Base-by-base conservation (phyloP, 345 rosid species). In the Pseudoturritis turrita region DNA sequence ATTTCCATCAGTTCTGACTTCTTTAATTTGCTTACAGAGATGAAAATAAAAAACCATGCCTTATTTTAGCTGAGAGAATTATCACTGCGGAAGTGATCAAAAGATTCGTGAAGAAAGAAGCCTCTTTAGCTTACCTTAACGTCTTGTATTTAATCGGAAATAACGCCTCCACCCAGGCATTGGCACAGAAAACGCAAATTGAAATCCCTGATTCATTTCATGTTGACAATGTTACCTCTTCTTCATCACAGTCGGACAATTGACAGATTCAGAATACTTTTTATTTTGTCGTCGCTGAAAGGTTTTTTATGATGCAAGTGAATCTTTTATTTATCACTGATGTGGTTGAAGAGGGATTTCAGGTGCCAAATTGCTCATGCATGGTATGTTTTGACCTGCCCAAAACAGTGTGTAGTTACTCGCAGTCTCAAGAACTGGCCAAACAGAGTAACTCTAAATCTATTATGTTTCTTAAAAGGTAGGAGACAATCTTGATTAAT, bases 321-420 rank as follows among this genome's bases (percentile, higher is more conserved):
- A 88, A 88, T 79, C 86, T 90, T 31, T 66, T 90, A 64, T 93
- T 93, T 84, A 69, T 90, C 52, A 90, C 92, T 29, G 92, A 88
- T 60, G 89, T 86, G 67, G 71, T 85, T 52, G 96, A 89, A 82
- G 94, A 87, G 80, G 92, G 92, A 45, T 81, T 85, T 73, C 83
- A 87, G 73, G 84, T 87, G 45, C 90, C 94, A 19, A 78, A 84
- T 40, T 87, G 94, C 79, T 85, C 89, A 3, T 83, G 74, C 74
- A 86, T 85, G 56, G 75, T 90, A 70, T 84, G 88, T 22, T 90
- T 90, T 81, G 94, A 93, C 84, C 83, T 90, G 65, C 97, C 98
- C 19, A 85, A 88, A 85, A 81, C 97, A 37, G 92, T 83, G 46
- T 76, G 83, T 51, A 87, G 97, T 80, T 93, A 93, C 78, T 68